Evolutionary conservation across 1,284 basidiomycete genomes (phyloP).

Genomic region (Cryptococcus wingfieldii): DNA sequence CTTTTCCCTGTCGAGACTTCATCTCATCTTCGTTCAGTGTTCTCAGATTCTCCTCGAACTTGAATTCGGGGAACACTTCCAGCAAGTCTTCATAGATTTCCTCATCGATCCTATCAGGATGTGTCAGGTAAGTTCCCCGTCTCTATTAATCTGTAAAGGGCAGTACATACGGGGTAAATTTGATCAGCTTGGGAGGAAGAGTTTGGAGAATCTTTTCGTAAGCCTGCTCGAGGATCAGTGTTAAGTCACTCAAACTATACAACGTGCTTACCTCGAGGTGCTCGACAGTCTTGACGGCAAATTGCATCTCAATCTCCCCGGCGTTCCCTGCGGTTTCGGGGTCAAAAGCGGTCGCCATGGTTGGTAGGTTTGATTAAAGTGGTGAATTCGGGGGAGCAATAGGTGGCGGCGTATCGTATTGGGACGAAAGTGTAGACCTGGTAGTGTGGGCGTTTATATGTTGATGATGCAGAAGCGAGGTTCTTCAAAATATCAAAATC

Average conservation of each 20-base stretch:
- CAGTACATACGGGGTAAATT: constrained; percentile 66
- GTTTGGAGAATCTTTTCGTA: constrained; percentile 93
- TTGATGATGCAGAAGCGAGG: neutral
- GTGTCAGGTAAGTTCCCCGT: neutral
- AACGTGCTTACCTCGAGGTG: constrained; percentile 69
- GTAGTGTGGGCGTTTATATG: neutral
- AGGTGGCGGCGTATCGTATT: neutral
- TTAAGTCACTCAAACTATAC: neutral
- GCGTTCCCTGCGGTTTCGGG: constrained; percentile 82
- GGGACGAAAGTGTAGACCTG: neutral
- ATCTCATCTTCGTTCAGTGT: constrained; percentile 88
- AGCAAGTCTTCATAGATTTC: constrained; percentile 80
- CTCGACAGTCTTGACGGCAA: constrained; percentile 94
- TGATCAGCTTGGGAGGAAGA: constrained; percentile 69
- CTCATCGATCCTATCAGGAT: constrained; percentile 68
- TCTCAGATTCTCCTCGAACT: constrained; percentile 61
- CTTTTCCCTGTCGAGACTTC: constrained; percentile 88
- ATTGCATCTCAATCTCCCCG: constrained; percentile 95
- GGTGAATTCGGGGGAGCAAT: neutral
- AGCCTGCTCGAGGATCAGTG: constrained; percentile 57
- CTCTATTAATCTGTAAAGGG: neutral
- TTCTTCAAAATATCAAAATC: neutral
- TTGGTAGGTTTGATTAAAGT: neutral
- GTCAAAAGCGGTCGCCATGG: constrained; percentile 61
- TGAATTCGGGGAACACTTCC: constrained; percentile 77